Evolutionary conservation across 345 rosid species (phyloP).

Genomic region (Aquilaria sinensis): DNA sequence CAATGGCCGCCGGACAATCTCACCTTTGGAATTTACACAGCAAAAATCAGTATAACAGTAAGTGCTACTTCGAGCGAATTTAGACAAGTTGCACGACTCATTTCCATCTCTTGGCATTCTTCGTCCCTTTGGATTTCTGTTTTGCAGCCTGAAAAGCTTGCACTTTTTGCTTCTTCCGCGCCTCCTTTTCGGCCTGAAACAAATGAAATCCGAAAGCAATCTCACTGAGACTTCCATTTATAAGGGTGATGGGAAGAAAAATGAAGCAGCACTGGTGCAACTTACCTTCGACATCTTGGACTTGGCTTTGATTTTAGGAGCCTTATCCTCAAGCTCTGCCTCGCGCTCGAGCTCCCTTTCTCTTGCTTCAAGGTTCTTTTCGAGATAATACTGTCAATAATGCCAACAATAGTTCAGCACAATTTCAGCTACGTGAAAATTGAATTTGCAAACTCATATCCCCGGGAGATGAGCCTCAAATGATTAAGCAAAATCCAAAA

Average conservation of each 20-base stretch:
- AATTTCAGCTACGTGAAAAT: not conserved
- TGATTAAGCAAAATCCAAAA: not conserved
- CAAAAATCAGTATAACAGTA: constrained; percentile 6
- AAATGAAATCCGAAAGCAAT: not conserved
- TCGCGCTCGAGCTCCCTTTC: constrained; percentile 72
- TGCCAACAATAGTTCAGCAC: too few relatives aligned
- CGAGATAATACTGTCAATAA: constrained; percentile 67
- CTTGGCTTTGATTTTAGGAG: constrained; percentile 89
- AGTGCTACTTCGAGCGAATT: not conserved
- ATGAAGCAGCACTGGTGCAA: not conserved
- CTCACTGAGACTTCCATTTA: not conserved
- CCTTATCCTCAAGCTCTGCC: constrained; percentile 77
- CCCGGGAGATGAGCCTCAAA: too few relatives aligned
- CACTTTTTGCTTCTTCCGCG: constrained; percentile 85
- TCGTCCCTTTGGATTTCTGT: constrained; percentile 71
- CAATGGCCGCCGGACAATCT: not conserved
- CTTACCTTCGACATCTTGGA: constrained; percentile 94
- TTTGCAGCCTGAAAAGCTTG: constrained; percentile 88
- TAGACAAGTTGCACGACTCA: constrained; percentile 19
- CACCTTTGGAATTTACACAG: constrained; percentile 13
- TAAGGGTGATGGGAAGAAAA: not conserved
- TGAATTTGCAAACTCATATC: not conserved
- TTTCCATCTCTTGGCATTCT: constrained; percentile 98
- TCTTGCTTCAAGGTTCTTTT: constrained; percentile 92
- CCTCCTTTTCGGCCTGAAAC: constrained; percentile 84